Evolutionary conservation across 2,329 filamentous ascomycete genomes (phyloP).

Genomic region (Pezicula carpinea): DNA sequence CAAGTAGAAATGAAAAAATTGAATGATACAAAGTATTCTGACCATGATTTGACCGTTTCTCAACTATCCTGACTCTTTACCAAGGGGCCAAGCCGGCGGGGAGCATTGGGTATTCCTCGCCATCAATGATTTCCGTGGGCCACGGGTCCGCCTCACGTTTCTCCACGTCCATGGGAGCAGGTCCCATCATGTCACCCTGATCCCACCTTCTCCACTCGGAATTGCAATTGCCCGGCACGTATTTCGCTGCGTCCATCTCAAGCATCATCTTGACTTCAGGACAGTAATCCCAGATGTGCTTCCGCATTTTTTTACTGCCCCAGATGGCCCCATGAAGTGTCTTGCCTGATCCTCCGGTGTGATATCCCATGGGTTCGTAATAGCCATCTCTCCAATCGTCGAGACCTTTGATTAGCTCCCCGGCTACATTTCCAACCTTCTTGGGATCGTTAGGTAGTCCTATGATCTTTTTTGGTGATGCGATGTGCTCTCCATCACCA

Average conservation of each 20-base stretch:
- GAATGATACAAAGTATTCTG: no score
- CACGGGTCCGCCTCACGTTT: neutral
- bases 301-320: constrained; percentile 41
- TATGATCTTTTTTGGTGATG: constrained; percentile 9
- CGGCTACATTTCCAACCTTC: constrained; percentile 12
- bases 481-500: constrained; percentile 29
- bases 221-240: constrained; percentile 43
- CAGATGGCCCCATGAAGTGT: constrained; percentile 43
- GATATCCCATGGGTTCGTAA: constrained; percentile 55
- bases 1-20: no score
- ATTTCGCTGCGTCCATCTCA: constrained; percentile 48
- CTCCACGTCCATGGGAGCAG: no score
- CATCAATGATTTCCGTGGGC: constrained; percentile 25
- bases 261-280: constrained; percentile 56
- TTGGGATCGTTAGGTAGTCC: constrained; percentile 9
- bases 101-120: constrained; percentile 27
- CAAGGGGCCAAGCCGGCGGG: constrained; percentile 24
- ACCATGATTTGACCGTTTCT: no score
- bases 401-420: constrained; percentile 33
- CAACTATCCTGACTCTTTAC: no score
- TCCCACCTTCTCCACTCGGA: constrained; percentile 40
- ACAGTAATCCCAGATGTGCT: constrained; percentile 52
- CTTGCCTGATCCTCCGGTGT: constrained; percentile 45
- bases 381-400: constrained; percentile 48
- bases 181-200: constrained; percentile 13